Evolutionary conservation across 805 yeast genomes (phyloP).

Genomic region (Cyberlindnera euphorbiiphila): DNA sequence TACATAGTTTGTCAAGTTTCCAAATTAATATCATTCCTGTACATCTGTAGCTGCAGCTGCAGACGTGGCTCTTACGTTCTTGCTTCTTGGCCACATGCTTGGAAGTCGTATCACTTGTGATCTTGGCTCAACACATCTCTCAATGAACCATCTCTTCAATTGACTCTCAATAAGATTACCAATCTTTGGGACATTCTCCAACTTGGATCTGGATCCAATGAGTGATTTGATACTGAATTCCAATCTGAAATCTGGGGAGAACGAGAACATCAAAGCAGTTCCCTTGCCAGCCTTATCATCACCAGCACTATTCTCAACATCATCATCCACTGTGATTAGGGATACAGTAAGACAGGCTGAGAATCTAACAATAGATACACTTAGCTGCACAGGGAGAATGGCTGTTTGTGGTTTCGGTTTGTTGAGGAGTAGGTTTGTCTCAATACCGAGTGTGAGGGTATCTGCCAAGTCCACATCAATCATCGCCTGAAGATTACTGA

Average conservation of each 20-base stretch:
- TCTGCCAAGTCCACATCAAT: conserved; percentile 90
- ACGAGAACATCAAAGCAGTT: conserved; percentile 82
- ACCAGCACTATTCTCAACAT: neutral
- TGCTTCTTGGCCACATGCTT: conserved; percentile 77
- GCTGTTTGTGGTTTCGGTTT: conserved; percentile 84
- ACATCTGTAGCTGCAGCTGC: conserved; percentile 3
- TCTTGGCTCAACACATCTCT: conserved; percentile 90
- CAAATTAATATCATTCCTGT: conserved; percentile 16
- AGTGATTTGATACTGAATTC: conserved; percentile 86
- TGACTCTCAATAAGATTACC: conserved; percentile 79
- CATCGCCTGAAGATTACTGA: conserved; percentile 66
- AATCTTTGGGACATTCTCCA: conserved; percentile 91
- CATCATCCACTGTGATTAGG: conserved; percentile 24
- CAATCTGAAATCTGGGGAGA: conserved; percentile 84
- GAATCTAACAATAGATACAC: conserved; percentile 86
- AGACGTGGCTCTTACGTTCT: conserved; percentile 41
- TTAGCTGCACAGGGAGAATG: conserved; percentile 75
- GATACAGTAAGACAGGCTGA: conserved; percentile 86
- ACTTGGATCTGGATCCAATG: conserved; percentile 87
- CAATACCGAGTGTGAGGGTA: conserved; percentile 79
- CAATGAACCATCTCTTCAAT: conserved; percentile 84
- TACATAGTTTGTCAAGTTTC: neutral
- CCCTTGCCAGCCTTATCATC: conserved; percentile 34
- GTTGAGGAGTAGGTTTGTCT: conserved; percentile 73
- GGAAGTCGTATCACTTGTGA: conserved; percentile 84